Evolutionary conservation across 208 protist species (phyloP), one percentile per base, ranked within the genome.

Genomic region (Naegleria gruberi): DNA sequence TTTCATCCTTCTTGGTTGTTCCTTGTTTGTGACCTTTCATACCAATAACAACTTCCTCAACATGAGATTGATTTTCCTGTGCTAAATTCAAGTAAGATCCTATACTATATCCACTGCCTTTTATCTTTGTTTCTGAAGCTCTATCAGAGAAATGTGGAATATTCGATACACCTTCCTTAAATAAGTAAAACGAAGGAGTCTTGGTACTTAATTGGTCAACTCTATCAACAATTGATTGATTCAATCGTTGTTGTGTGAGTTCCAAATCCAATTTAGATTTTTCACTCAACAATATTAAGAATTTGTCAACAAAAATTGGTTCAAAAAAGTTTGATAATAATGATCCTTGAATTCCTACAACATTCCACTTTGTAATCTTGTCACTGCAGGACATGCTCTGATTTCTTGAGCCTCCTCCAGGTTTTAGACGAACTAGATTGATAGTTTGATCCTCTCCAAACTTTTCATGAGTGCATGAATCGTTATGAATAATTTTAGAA

Each of bases 321-420:
- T 87, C 82, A 47, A 34, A 57, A 55, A 55, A 55, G 23, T 82
- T 8, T n/a, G 87, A 89, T 12, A 89, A 46, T 47, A 94, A 92
- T 40, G 90, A 43, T 10, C 95, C 95, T 90, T 96, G 94, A 82
- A 97, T 46, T 37, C 96, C 96, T 45, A 94, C 46, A 65, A 91
- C 90, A 82, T 87, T 90, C 95, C 96, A 97, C 51, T 94, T 93
- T 91, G 94, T 94, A 42, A 97, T 90, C 88, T 97, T 97, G 91
- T 97, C 96, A 0, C 93, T 95, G 92, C 96, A 97, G 34, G 95
- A 96, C 96, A 97, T 97, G 89, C 92, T 94, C 73, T 96, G 90
- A 89, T 95, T 96, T 37, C 93, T 91, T 8, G 89, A 90, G 0
- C 96, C 96, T 42, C 94, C 93, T 34, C 96, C 96, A 37, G 96